phyloP scores from a whole-genome alignment of 257 asterid genomes.

The Solanum pimpinellifolium region DNA sequence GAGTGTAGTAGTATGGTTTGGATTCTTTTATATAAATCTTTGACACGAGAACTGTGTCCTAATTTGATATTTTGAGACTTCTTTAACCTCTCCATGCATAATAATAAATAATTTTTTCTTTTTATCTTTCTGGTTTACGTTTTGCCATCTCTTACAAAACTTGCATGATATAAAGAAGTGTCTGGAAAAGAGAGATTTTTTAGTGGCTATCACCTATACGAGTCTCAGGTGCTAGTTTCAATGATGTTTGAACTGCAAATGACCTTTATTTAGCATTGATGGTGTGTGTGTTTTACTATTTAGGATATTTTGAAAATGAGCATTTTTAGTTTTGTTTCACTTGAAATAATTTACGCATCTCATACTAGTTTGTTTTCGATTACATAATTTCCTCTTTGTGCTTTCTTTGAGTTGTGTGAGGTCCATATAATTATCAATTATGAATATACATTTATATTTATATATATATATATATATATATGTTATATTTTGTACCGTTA shows the following conservation, averaged over 20 bases:
- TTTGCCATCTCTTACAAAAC: constrained; percentile 22
- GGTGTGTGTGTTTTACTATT: constrained; percentile 38
- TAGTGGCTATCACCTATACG: constrained; percentile 78
- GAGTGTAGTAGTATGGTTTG: background rate
- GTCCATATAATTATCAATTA: background rate
- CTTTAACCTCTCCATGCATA: background rate
- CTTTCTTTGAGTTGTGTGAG: background rate
- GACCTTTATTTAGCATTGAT: constrained; percentile 83
- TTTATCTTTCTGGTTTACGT: background rate
- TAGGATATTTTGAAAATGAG: background rate
- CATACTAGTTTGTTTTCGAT: background rate
- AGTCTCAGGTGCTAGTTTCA: constrained; percentile 77
- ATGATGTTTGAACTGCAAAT: constrained; percentile 81
- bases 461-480: no score
- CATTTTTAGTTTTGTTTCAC: background rate
- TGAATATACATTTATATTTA: background rate
- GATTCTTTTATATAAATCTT: no score
- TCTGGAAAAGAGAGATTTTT: constrained; percentile 77
- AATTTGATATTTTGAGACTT: background rate
- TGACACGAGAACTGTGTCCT: background rate
- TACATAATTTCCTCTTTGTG: background rate
- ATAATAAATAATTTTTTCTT: background rate
- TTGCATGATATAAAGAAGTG: constrained; percentile 67
- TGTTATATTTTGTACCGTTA: background rate
- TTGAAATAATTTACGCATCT: background rate